phyloP scores from a whole-genome alignment of 192 early-diverging fungal genomes.

The Backusella australiensis region DNA sequence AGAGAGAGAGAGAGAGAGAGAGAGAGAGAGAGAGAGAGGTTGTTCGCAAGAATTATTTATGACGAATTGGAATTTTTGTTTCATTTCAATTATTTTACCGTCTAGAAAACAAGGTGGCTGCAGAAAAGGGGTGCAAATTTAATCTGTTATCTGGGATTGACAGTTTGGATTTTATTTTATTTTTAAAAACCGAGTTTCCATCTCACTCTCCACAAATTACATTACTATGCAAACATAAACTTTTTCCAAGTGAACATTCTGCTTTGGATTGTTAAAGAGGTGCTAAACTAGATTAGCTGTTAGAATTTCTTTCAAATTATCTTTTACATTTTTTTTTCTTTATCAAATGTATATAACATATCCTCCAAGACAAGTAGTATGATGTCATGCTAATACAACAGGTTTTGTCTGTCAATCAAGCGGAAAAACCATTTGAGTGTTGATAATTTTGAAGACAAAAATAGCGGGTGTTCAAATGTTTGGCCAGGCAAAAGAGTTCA shows the following conservation, averaged over 20 bases:
- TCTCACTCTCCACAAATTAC: neutral
- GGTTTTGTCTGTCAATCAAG: neutral
- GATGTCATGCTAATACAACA: neutral
- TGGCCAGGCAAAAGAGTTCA: neutral
- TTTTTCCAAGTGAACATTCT: conserved; percentile 8
- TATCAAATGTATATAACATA: too few relatives aligned
- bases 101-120: neutral
- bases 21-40: neutral
- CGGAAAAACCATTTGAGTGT: neutral
- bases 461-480: neutral
- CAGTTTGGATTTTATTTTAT: neutral
- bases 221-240: neutral
- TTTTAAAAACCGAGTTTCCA: neutral
- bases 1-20: neutral
- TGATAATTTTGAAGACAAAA: neutral
- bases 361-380: neutral
- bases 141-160: neutral
- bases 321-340: too few relatives aligned
- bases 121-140: neutral
- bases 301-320: neutral
- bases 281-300: neutral
- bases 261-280: neutral
- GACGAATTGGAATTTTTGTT: neutral
- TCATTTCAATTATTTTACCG: neutral
- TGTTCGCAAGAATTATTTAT: neutral